Evolutionary conservation across 1,284 basidiomycete genomes (phyloP), one percentile per base, ranked within the genome.

Genomic region (Mycosarcoma maydis): DNA sequence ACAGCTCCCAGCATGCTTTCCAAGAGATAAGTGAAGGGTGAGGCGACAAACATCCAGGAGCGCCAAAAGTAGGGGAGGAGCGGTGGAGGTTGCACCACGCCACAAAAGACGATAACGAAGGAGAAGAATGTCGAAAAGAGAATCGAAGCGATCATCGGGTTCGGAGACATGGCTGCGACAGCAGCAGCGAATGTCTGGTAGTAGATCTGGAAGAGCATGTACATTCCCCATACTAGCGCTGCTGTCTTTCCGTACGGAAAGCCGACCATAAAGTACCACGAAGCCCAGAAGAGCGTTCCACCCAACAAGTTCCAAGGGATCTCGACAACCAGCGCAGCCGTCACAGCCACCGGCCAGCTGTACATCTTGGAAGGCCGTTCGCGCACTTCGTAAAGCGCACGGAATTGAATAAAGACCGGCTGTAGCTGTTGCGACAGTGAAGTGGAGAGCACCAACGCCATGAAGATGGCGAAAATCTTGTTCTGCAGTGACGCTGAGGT

Each of bases 321-420:
- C 68, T 83, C 82, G 50, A 78, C 83, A 14, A 85, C 39, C 37
- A 85, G 80, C 67, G 82, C 82, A 19, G 76, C 48, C 46, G 78
- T 52, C 39, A 83, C 74, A 40, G 93, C 86, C 1, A 90, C 87
- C 7, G 88, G 85, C 92, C 92, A 94, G 45, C 87, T 87, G 84
- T 93, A 94, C 77, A 91, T 90, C 76, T 89, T 87, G 68, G 89
- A 90, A 0, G 89, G 85, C 1, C 88, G 86, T 80, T 92, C 90
- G 29, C 90, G 86, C 13, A 87, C 87, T 77, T 91, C 89, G 80
- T 90, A 92, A 14, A 91, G 84, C 44, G 85, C 82, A 54, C 85
- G 82, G 77, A 86, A 83, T 27, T 76, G 80, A 68, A 86, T 83
- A 62, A 85, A 85, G 48, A 84, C 78, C 36, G 83, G 84, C 80